These are phyloP conservation scores for Fagopyrum esculentum DNA, from an alignment of 148 eudicot species.

Conservation along the genomic window DNA sequence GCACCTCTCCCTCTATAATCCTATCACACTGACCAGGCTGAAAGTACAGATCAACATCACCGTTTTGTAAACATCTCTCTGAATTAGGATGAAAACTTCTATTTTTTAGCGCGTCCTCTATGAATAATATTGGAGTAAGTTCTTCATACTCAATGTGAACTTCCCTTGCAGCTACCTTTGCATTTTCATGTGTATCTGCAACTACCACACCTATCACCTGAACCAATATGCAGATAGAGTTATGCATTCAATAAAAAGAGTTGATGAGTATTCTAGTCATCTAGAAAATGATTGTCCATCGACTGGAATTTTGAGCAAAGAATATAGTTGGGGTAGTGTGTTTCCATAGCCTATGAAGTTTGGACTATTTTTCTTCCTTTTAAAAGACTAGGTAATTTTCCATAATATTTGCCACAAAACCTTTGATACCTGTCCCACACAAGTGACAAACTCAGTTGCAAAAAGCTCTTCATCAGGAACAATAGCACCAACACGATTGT, in stretches of 20 bases:
- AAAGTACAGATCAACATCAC: conserved; percentile 80
- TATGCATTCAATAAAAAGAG: not conserved
- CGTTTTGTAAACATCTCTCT: conserved; percentile 52
- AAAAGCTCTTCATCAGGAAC: conserved; percentile 84
- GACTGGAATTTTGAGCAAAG: no score
- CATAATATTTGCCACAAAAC: not conserved
- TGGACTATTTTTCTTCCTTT: no score
- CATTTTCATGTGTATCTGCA: conserved; percentile 94
- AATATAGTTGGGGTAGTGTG: no score
- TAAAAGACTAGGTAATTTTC: no score
- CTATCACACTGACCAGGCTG: conserved; percentile 71
- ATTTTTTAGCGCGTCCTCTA: conserved; percentile 60
- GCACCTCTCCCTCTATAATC: conserved; percentile 89
- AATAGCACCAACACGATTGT: conserved; percentile 63
- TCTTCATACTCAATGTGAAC: conserved; percentile 82
- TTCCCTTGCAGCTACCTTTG: conserved; percentile 76
- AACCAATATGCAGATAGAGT: not conserved
- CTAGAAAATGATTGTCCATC: no score
- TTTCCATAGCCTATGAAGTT: no score
- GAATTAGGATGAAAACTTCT: conserved; percentile 80
- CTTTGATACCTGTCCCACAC: conserved; percentile 82
- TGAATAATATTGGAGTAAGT: conserved; percentile 75
- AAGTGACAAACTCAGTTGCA: conserved; percentile 86
- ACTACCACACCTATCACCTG: conserved; percentile 91
- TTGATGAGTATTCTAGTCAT: not conserved